Percentiles rank a stretch among this genome's conserved stretches.
Conservation (phyloP, 2,329 filamentous ascomycete genomes). For the Pseudogymnoascus pannorum region DNA sequence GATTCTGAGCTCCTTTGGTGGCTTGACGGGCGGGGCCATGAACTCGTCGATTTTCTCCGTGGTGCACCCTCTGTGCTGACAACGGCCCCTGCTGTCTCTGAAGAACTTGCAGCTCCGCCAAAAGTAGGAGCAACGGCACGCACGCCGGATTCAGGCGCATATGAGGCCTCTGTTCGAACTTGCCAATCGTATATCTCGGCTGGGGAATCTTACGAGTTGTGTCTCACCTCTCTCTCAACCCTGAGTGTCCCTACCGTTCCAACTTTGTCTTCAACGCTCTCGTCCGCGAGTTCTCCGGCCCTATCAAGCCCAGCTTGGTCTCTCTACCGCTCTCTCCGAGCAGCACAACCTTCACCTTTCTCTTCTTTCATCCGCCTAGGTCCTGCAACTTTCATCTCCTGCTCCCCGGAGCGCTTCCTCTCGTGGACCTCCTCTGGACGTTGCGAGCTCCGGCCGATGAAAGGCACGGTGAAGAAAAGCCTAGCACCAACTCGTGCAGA, state of each 20-base stretch:
- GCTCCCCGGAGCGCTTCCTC: slow-evolving; percentile 85
- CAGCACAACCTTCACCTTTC: slow-evolving; percentile 37
- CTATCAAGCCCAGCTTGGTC: slow-evolving; percentile 20
- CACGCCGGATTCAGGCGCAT: slow-evolving; percentile 15
- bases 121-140: background rate
- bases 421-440: slow-evolving; percentile 52
- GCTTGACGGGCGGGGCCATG: background rate
- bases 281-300: slow-evolving; percentile 1
- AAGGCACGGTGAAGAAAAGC: slow-evolving; percentile 85
- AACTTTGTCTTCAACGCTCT: background rate
- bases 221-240: slow-evolving; percentile 30
- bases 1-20: background rate
- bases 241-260: slow-evolving; percentile 14
- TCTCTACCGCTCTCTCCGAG: slow-evolving; percentile 27
- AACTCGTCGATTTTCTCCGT: background rate
- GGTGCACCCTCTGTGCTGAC: background rate
- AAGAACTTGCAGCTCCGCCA: background rate
- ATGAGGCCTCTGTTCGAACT: slow-evolving; percentile 29
- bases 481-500: slow-evolving; percentile 58
- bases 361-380: slow-evolving; percentile 72
- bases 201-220: slow-evolving; percentile 37
- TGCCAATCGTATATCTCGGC: slow-evolving; percentile 31
- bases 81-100: background rate
- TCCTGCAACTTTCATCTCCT: slow-evolving; percentile 64
- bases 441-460: slow-evolving; percentile 86